Base-by-base conservation (phyloP, 345 rosid species). In the Salix viminalis region DNA sequence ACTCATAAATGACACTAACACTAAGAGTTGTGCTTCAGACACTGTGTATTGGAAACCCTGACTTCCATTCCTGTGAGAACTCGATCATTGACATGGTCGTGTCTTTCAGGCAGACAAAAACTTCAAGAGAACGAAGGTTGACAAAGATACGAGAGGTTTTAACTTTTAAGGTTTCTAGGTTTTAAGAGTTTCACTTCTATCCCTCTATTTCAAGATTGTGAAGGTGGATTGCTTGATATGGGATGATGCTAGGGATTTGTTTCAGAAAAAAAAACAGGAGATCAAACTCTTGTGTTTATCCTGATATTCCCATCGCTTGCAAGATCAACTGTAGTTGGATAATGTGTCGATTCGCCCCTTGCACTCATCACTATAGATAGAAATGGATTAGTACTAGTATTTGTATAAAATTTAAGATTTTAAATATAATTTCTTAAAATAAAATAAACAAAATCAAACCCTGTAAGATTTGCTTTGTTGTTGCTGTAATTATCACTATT, bases 191-290 rank as follows among this genome's bases (percentile, higher is more conserved):
- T 3, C 18, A 13, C 52, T 46, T 46, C 52, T 12, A 46, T 46
- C 52, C 50, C 50, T 44, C 50, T 44, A 13, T 44, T 44, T 44
- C 18, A 15, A 42, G 67, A n/a, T 0, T 72, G 44, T 18, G 61
- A 74, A 74, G 42, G 72, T 83, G 77, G 75, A 79, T 73, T 83
- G 83, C 62, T 52, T 86, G 54, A 65, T 67, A 36, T 39, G 79
- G 79, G 77, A 75, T 15, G 62, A 79, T 60, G 84, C 83, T 42
- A 82, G 85, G 85, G 81, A 82, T 62, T 67, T 86, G 80, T 86
- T 86, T 69, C 77, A 68, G 71, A 72, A 58, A 18, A 84, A 18
- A 82, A 81, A 41, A 83, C 72, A 0, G 86, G 86, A 39, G 79
- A 83, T 8, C 61, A 73, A 79, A 83, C 36, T 48, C 76, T 6